phyloP scores from a whole-genome alignment of 1,284 basidiomycete genomes.

The Pseudozyma tsukubaensis region DNA sequence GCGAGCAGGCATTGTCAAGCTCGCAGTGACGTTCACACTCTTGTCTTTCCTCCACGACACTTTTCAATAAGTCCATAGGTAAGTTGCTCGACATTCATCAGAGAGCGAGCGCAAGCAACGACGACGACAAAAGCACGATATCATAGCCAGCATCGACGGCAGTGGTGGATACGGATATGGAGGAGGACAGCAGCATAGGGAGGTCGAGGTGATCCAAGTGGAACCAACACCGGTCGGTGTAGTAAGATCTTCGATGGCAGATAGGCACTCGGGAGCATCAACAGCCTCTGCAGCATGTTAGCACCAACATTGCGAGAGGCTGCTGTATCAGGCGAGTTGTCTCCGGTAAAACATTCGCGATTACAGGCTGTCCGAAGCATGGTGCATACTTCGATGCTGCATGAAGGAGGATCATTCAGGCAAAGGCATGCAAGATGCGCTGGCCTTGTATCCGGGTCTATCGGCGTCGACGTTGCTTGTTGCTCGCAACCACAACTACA shows the following conservation, averaged over 20 bases:
- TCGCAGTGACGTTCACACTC: neutral
- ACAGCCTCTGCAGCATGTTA: no score
- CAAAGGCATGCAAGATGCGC: constrained; percentile 4
- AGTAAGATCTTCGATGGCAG: no score
- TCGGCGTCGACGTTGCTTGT: neutral
- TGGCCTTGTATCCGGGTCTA: neutral
- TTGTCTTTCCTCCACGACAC: constrained; percentile 29
- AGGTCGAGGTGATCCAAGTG: neutral
- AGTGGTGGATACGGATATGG: neutral
- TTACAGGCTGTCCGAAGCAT: no score
- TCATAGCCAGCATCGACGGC: neutral
- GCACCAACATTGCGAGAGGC: no score
- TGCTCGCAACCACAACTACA: neutral
- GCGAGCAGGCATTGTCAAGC: constrained; percentile 19
- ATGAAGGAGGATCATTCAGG: neutral
- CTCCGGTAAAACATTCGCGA: no score
- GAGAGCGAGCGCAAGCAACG: neutral
- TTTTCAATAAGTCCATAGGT: constrained; percentile 51
- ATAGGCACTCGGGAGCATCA: no score
- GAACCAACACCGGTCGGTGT: neutral
- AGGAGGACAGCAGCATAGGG: neutral
- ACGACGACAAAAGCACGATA: neutral
- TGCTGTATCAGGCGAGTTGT: no score
- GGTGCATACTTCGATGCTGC: neutral
- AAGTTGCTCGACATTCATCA: constrained; percentile 16